Percentiles rank a stretch among this genome's conserved stretches.
These are phyloP conservation scores for Solanum corneliomulleri DNA, from an alignment of 257 asterid genomes.

Conservation along the genomic window DNA sequence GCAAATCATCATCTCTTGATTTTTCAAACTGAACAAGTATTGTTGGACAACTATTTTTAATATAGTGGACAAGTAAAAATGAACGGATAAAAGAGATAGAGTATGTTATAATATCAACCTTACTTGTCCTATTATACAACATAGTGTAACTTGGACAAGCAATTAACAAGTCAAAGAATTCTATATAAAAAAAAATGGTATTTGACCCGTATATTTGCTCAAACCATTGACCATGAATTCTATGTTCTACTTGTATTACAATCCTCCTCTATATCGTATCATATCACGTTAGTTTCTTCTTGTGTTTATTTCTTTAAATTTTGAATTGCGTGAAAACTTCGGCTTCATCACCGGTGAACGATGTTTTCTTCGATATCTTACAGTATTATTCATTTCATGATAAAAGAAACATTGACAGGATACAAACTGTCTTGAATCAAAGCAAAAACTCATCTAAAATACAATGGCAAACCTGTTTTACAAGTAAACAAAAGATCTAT, in stretches of 20 bases:
- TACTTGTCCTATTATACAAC: not conserved
- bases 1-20: too few relatives aligned
- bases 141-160: not conserved
- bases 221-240: not conserved
- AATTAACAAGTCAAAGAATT: not conserved
- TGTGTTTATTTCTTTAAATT: too few relatives aligned
- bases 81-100: too few relatives aligned
- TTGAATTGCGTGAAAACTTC: too few relatives aligned
- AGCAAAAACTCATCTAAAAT: not conserved
- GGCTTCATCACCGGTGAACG: too few relatives aligned
- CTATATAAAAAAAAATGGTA: not conserved
- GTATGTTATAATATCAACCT: not conserved
- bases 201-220: not conserved
- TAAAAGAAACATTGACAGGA: not conserved
- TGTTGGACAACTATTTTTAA: too few relatives aligned
- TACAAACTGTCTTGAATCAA: not conserved
- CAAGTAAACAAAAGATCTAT: not conserved
- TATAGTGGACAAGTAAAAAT: too few relatives aligned
- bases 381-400: not conserved
- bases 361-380: not conserved
- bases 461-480: not conserved
- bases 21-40: too few relatives aligned
- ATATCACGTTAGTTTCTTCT: too few relatives aligned
- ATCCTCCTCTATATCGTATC: too few relatives aligned
- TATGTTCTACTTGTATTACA: not conserved